Evolutionary conservation across 192 early-diverging fungal species (phyloP).

Genomic region (Lunasporangiospora selenospora): DNA sequence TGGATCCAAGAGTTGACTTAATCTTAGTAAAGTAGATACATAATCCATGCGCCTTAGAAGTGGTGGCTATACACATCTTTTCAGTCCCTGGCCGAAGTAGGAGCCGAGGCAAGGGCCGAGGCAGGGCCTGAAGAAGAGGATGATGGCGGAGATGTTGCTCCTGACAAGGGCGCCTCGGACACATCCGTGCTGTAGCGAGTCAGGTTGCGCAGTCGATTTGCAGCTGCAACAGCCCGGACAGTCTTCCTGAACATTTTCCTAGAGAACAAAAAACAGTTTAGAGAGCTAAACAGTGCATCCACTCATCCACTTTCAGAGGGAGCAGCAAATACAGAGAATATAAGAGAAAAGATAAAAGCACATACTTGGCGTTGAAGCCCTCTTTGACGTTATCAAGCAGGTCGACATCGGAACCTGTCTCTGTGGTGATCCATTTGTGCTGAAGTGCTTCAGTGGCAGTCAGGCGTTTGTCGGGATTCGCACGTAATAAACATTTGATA

Average conservation of each 20-base stretch:
- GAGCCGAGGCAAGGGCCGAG: conserved; percentile 50
- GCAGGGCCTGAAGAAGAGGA: neutral
- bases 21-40: too few species aligned
- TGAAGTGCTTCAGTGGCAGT: conserved; percentile 82
- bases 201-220: conserved; percentile 56
- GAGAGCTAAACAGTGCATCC: neutral
- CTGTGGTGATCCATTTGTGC: conserved; percentile 84
- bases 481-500: conserved; percentile 66
- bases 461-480: conserved; percentile 76
- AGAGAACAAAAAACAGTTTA: neutral
- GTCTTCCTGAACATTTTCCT: conserved; percentile 66
- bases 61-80: too few species aligned
- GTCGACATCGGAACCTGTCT: conserved; percentile 71
- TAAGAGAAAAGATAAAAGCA: neutral
- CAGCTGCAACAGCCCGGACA: conserved; percentile 66
- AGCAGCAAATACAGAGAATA: neutral
- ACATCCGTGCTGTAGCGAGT: conserved; percentile 19
- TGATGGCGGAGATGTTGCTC: neutral
- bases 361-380: conserved; percentile 70
- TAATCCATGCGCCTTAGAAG: too few species aligned
- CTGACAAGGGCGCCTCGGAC: neutral
- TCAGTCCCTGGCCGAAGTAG: conserved; percentile 69
- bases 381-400: conserved; percentile 84
- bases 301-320: neutral
- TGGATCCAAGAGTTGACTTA: too few species aligned